These are phyloP conservation scores for Citrus cavaleriei DNA, from an alignment of 345 rosid genomes.

Conservation along the genomic window DNA sequence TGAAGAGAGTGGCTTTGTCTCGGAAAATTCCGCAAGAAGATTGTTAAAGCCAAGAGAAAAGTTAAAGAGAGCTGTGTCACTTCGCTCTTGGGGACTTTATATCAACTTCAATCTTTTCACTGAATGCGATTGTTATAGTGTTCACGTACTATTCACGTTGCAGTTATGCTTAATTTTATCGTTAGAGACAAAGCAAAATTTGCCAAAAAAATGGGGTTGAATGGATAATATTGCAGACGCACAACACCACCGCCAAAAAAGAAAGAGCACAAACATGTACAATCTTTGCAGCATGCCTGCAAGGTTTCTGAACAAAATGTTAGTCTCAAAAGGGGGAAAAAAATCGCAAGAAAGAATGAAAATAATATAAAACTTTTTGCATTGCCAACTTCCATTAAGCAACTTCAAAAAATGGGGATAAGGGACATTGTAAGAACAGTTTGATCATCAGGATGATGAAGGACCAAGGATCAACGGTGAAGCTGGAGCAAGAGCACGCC, in stretches of 20 bases:
- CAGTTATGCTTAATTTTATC: background rate
- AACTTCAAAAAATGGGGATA: slow-evolving; percentile 1
- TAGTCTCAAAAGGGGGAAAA: slow-evolving; percentile 2
- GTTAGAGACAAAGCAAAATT: background rate
- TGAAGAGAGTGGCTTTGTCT: background rate
- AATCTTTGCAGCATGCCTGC: slow-evolving; percentile 22
- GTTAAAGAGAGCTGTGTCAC: background rate
- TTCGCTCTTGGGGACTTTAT: background rate
- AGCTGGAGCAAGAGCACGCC: slow-evolving; percentile 56
- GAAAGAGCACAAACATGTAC: slow-evolving; percentile 13
- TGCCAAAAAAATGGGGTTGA: slow-evolving; percentile 3
- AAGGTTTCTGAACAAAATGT: slow-evolving; percentile 1
- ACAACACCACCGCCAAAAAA: background rate
- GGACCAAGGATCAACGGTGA: slow-evolving; percentile 49
- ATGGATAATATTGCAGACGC: background rate
- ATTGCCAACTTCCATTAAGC: slow-evolving; percentile 3
- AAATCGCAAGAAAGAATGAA: slow-evolving; percentile 1
- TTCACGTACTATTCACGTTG: background rate
- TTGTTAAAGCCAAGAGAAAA: background rate
- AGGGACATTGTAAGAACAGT: background rate
- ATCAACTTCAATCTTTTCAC: slow-evolving; percentile 6
- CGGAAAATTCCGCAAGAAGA: background rate
- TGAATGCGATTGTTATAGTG: background rate
- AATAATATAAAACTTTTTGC: background rate
- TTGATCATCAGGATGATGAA: slow-evolving; percentile 30